These are phyloP conservation scores for Gracilaria vermiculophylla DNA, from an alignment of 23 red algal genomes.

Conservation along the genomic window DNA sequence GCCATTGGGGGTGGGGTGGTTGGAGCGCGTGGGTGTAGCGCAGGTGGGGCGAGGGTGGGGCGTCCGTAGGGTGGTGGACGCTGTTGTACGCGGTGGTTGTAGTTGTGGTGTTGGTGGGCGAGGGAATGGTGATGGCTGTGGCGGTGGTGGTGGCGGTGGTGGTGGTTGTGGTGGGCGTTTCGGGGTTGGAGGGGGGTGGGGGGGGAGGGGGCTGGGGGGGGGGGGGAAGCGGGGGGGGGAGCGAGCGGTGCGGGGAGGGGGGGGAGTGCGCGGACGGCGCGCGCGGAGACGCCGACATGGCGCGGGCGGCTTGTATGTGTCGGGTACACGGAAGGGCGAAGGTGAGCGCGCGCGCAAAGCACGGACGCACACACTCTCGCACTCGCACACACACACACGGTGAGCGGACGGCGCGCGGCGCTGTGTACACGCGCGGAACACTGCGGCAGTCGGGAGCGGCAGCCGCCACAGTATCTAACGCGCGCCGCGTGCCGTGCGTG, in stretches of 20 bases:
- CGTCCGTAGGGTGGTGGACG: not conserved
- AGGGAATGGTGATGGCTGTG: not conserved
- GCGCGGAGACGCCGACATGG: not conserved
- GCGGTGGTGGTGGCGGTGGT: not conserved
- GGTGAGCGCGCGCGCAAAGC: not conserved
- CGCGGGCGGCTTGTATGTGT: not conserved
- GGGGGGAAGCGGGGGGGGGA: not conserved
- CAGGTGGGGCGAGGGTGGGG: not conserved
- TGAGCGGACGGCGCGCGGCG: not conserved
- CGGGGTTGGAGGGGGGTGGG: not conserved
- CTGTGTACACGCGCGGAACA: not conserved
- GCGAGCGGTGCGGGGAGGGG: not conserved
- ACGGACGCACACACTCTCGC: not conserved
- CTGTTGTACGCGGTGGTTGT: not conserved
- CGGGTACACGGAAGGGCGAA: not conserved
- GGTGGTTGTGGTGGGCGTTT: not conserved
- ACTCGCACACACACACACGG: not conserved
- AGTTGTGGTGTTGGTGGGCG: conserved; percentile 26
- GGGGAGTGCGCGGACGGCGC: not conserved
- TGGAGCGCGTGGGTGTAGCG: not conserved
- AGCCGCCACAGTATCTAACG: no score
- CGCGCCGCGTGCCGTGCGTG: not conserved
- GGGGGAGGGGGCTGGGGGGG: not conserved
- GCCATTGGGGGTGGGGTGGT: not conserved
- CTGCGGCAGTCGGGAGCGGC: not conserved